Evolutionary conservation across 768 basidiomycete genomes (phyloP).

Genomic region (Tylopilus subfusipes): DNA sequence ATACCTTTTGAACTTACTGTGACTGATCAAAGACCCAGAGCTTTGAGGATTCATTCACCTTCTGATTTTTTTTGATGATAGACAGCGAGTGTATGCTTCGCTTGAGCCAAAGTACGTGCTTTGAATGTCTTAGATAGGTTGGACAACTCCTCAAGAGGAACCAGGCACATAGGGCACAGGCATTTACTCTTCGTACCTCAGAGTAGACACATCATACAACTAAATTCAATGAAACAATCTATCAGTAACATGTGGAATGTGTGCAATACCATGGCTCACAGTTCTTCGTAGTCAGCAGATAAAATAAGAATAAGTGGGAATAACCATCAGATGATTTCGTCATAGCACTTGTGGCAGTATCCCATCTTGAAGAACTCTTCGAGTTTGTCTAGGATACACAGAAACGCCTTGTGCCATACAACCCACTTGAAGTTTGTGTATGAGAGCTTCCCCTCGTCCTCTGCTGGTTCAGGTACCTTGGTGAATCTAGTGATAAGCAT

Average conservation of each 20-base stretch:
- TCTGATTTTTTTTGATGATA: no score
- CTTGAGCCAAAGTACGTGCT: no score
- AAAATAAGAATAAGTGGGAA: background rate
- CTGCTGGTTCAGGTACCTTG: background rate
- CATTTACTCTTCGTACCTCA: no score
- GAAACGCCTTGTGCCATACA: background rate
- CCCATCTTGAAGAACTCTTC: background rate
- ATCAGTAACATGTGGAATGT: background rate
- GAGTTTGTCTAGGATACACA: background rate
- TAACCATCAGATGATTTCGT: background rate
- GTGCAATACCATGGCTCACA: background rate
- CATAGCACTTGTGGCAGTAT: background rate
- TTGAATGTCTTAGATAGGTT: no score
- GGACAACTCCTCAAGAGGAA: no score
- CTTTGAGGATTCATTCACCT: no score
- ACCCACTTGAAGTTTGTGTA: background rate
- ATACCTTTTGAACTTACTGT: no score
- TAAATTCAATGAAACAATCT: background rate
- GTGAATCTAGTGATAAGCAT: background rate
- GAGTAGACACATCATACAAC: background rate
- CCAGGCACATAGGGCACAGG: no score
- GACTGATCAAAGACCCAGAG: no score
- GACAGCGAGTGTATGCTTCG: no score
- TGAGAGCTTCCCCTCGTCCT: background rate
- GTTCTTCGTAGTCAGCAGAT: background rate